Percentiles rank a stretch among this genome's conserved stretches.
These are phyloP conservation scores for Gelatoporia subvermispora DNA, from an alignment of 768 basidiomycete genomes.

Conservation along the genomic window DNA sequence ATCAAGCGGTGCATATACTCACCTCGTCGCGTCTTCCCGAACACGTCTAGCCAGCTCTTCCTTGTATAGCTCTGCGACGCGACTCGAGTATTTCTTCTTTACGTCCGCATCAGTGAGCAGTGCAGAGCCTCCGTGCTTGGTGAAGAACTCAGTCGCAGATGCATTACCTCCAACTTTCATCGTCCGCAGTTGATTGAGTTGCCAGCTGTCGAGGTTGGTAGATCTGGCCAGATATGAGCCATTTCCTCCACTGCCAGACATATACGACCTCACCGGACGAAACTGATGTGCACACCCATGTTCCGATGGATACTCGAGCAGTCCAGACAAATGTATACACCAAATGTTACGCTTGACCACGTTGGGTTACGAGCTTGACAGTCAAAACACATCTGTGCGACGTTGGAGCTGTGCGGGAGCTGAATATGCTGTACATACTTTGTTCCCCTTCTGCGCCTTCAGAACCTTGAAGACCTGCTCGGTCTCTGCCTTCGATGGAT, in stretches of 20 bases:
- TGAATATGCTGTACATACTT: constrained; percentile 37
- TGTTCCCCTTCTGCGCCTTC: constrained; percentile 84
- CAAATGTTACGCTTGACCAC: constrained; percentile 95
- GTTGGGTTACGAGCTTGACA: constrained; percentile 95
- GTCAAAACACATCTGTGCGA: constrained; percentile 79
- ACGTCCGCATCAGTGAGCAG: constrained; percentile 69
- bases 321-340: constrained; percentile 95
- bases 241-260: background rate
- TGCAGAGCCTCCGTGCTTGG: constrained; percentile 73
- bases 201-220: constrained; percentile 95
- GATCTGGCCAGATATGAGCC: constrained; percentile 49
- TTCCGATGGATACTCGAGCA: constrained; percentile 95
- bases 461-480: constrained; percentile 82
- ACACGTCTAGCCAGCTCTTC: constrained; percentile 82
- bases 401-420: background rate
- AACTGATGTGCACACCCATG: constrained; percentile 97
- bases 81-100: constrained; percentile 86
- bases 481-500: constrained; percentile 82
- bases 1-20: constrained; percentile 19
- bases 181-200: constrained; percentile 80
- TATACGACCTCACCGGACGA: constrained; percentile 67
- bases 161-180: constrained; percentile 97
- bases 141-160: constrained; percentile 83
- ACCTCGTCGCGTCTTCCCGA: constrained; percentile 71
- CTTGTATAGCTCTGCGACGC: constrained; percentile 84